phyloP scores from a whole-genome alignment of 331 rosid species.

The Saraca asoca region DNA sequence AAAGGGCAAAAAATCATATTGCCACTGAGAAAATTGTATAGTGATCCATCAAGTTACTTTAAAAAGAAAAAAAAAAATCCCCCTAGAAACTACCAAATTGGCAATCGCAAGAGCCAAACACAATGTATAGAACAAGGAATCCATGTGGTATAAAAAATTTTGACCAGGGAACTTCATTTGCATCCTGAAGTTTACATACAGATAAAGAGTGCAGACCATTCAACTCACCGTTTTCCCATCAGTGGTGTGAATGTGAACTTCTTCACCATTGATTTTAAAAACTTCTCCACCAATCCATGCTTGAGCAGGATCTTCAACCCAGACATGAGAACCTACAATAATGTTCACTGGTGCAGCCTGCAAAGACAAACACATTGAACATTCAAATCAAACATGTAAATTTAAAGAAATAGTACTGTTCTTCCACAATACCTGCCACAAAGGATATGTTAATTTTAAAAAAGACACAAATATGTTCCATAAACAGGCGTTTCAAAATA shows the following conservation, averaged over 20 bases:
- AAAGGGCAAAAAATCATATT: slow-evolving; percentile 7
- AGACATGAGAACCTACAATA: slow-evolving; percentile 93
- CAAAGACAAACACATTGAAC: slow-evolving; percentile 40
- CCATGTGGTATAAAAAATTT: neutral
- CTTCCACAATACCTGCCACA: slow-evolving; percentile 18
- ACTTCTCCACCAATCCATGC: slow-evolving; percentile 98
- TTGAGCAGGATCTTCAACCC: slow-evolving; percentile 84
- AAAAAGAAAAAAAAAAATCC: neutral
- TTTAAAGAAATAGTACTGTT: slow-evolving; percentile 20
- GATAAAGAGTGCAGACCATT: slow-evolving; percentile 20
- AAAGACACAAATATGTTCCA: slow-evolving; percentile 1
- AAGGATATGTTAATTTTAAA: slow-evolving; percentile 13
- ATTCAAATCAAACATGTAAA: slow-evolving; percentile 32
- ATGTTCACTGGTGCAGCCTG: slow-evolving; percentile 94
- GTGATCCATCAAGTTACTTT: too few species aligned
- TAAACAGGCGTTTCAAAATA: neutral
- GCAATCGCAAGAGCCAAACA: slow-evolving; percentile 16
- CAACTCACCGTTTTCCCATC: slow-evolving; percentile 76
- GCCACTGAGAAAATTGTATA: neutral
- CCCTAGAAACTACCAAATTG: slow-evolving; percentile 3
- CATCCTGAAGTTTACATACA: neutral
- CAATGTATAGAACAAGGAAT: slow-evolving; percentile 31
- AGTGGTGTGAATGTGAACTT: slow-evolving; percentile 60
- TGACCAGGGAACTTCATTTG: neutral
- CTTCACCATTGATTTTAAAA: slow-evolving; percentile 74